Base-by-base conservation (phyloP, 768 basidiomycete genomes). In the Pholiota conissans region DNA sequence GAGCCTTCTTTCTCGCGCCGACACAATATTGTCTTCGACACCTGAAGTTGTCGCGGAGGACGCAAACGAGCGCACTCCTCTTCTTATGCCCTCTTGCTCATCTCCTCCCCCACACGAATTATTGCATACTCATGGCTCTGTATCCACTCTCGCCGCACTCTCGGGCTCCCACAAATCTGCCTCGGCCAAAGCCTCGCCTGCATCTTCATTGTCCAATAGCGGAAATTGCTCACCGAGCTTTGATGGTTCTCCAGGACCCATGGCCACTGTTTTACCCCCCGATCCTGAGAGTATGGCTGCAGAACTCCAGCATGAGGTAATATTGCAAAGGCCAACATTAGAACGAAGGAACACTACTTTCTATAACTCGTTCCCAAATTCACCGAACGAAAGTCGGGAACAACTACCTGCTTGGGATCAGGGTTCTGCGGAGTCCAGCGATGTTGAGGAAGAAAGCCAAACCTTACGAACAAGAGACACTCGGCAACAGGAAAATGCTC, bases 1-100 rank as follows among this genome's bases (percentile, higher is more conserved):
- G n/a, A 83, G 81, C 49, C 78, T 96, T 0, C 79, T 97, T 7
- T 81, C 91, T 0, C 83, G 82, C 56, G 89, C 91, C 2, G 91
- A 92, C 56, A 70, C 73, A 2, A 71, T 76, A 39, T 56, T 55
- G 29, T 53, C 58, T 8, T 60, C 35, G 14, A n/a, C n/a, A 32
- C 18, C 47, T 51, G 26, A 13, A 27, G 28, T 20, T 16, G 48
- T 22, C 13, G 65, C 64, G 7, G 60, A 58, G 47, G 65, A 63
- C 11, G 35, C 57, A 3, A 66, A 76, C 30, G 75, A 77, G 53
- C 69, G 62, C 2, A 73, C 74, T 14, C 76, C 79, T 3, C 69
- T 80, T 0, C 69, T 82, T 9, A 66, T 40, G 10, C 6, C 61
- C 65, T 14, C 29, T 30, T 14, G 52, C 28, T 40, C 37, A 37